Evolutionary conservation across 1,284 basidiomycete species (phyloP).

Genomic region (Porogramme epimiltina): DNA sequence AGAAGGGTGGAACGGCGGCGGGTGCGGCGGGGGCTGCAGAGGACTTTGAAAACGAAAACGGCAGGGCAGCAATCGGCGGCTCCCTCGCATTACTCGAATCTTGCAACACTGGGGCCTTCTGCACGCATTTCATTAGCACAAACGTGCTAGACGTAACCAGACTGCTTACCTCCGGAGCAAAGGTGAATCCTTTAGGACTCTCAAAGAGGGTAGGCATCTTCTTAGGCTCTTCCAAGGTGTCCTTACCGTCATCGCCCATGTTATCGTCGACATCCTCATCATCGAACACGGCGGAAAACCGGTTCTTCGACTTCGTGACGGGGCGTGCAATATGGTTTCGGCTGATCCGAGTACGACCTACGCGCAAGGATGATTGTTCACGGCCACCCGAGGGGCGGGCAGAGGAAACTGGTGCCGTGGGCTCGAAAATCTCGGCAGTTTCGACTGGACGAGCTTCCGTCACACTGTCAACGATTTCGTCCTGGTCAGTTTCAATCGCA

Average conservation of each 20-base stretch:
- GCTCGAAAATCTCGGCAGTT: background rate
- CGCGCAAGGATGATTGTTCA: constrained; percentile 57
- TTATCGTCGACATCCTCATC: constrained; percentile 56
- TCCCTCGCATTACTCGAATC: constrained; percentile 51
- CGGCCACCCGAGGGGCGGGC: constrained; percentile 27
- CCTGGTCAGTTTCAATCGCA: constrained; percentile 32
- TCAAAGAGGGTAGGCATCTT: constrained; percentile 58
- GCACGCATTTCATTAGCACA: constrained; percentile 4
- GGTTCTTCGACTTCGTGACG: constrained; percentile 40
- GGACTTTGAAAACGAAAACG: constrained; percentile 61
- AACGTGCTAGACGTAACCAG: background rate
- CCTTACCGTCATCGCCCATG: constrained; percentile 42
- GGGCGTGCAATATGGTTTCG: constrained; percentile 58
- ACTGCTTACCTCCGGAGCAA: constrained; percentile 60
- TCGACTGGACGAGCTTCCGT: constrained; percentile 17
- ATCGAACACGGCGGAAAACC: constrained; percentile 69
- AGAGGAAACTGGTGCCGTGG: no score
- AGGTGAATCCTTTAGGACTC: constrained; percentile 65
- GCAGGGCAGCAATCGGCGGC: constrained; percentile 61
- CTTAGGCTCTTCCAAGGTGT: constrained; percentile 49
- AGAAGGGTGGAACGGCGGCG: constrained; percentile 5
- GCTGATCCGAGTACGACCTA: constrained; percentile 57
- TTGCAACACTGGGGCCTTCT: constrained; percentile 29
- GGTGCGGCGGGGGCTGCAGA: constrained; percentile 2
- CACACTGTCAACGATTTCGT: constrained; percentile 29